Base-by-base conservation (phyloP, 495 filamentous ascomycete genomes). In the Lophiostoma macrostomum region DNA sequence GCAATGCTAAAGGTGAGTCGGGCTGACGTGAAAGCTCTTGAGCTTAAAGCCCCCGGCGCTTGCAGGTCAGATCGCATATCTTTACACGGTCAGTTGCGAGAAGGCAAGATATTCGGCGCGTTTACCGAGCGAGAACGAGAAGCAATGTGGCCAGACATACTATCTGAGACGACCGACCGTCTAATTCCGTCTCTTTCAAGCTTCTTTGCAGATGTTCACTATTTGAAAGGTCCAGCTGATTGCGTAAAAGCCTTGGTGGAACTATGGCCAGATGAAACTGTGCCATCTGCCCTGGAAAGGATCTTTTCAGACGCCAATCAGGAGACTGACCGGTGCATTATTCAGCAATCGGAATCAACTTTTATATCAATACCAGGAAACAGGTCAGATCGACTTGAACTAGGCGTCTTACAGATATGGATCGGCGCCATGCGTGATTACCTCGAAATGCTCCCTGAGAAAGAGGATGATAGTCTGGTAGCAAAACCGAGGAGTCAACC, bases 161-260 rank as follows among this genome's bases (percentile, higher is more conserved):
- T 47, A 16, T 47, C 28, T 18, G 35, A 34, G 28, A 34, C 43
- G 32, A 8, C 16, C 3, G 30, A 35, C 43, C 30, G 20, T 13
- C 24, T 47, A 47, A 47, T 47, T 47, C 20, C 27, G 32, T 47
- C 43, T 35, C 20, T 47, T 20, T 47, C 16, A 11, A 47, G 43
- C 16, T 47, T 16, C 29, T 47, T 47, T 23, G 3, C 32, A 20
- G 43, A 47, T 35, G 24, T 47, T 6, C 10, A 47, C 29, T 47
- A 47, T 14, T 23, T 47, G 13, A 11, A 47, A 47, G 43, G 43
- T 3, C 43, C 43, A 3, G 30, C 20, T 35, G 24, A 32, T 7
- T 47, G 18, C 22, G 12, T 47, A 47, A 47, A 47, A 35, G 11
- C 14, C 20, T 20, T 47, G 11, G 11, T 47, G n/a, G 22, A 47